phyloP scores from a whole-genome alignment of 2,329 filamentous ascomycete species.

The Thielaviopsis punctulata region DNA sequence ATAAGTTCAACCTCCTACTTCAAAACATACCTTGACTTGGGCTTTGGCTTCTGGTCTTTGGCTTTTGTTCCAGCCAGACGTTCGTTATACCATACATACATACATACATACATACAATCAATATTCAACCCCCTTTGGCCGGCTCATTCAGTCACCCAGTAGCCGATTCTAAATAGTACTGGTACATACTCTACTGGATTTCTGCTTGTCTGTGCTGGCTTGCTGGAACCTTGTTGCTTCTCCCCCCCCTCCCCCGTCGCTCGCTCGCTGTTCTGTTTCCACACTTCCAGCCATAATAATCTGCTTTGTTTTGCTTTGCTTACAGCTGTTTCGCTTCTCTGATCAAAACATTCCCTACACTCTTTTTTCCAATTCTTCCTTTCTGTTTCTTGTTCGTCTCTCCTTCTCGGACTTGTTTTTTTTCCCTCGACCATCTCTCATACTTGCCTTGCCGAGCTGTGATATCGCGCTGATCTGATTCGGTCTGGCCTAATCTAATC shows the following conservation, averaged over 20 bases:
- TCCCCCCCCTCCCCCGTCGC: not conserved
- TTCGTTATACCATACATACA: not conserved
- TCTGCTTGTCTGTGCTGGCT: not conserved
- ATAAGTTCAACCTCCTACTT: not conserved
- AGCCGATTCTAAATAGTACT: too few species aligned
- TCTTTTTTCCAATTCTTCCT: not conserved
- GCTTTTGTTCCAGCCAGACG: not conserved
- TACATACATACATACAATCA: too few species aligned
- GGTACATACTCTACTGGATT: too few species aligned
- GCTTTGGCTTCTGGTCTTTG: not conserved
- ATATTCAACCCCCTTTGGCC: not conserved
- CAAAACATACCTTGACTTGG: not conserved
- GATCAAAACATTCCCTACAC: not conserved
- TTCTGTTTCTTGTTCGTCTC: not conserved
- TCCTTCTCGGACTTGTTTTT: not conserved
- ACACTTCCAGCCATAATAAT: not conserved
- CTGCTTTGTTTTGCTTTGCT: not conserved
- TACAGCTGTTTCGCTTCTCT: not conserved
- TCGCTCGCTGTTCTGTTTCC: not conserved
- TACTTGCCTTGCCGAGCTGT: not conserved
- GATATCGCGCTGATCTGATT: not conserved
- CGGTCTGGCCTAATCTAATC: not conserved
- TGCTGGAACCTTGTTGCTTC: too few species aligned
- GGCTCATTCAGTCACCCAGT: not conserved
- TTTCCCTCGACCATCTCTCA: not conserved